phyloP scores from a whole-genome alignment of 495 filamentous ascomycete species.

The Aspergillus leporis region DNA sequence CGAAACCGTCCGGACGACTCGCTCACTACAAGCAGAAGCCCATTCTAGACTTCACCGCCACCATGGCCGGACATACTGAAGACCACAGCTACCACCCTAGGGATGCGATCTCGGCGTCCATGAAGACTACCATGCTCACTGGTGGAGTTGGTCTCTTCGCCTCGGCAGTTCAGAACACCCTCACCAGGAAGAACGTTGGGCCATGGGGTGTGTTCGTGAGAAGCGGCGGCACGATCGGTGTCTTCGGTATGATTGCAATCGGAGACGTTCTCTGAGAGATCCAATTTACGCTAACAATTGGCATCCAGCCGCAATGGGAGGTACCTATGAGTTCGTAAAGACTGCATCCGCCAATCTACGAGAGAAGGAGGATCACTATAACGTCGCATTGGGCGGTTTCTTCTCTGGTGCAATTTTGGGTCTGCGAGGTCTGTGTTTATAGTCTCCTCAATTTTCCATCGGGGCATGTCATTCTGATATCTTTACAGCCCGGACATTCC shows the following conservation, averaged over 20 bases:
- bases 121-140: constrained; percentile 63
- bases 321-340: constrained; percentile 74
- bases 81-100: constrained; percentile 68
- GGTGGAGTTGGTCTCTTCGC: constrained; percentile 68
- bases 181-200: constrained; percentile 76
- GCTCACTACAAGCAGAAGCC: constrained; percentile 22
- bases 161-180: constrained; percentile 81
- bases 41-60: constrained; percentile 28
- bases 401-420: constrained; percentile 69
- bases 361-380: constrained; percentile 70
- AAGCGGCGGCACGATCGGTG: constrained; percentile 62
- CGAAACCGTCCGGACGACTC: constrained; percentile 23
- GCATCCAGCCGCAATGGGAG: constrained; percentile 71
- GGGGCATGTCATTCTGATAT: constrained; percentile 10
- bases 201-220: constrained; percentile 74
- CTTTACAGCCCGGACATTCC: constrained; percentile 67
- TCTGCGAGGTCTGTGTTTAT: constrained; percentile 53
- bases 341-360: constrained; percentile 75
- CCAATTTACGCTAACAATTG: constrained; percentile 21
- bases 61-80: constrained; percentile 50
- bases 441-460: background rate
- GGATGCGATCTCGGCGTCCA: constrained; percentile 70
- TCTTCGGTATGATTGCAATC: constrained; percentile 56
- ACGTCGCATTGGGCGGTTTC: constrained; percentile 72
- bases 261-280: background rate